Base-by-base conservation (phyloP, 2,329 filamentous ascomycete genomes). In the Aspergillus novoparasiticus region DNA sequence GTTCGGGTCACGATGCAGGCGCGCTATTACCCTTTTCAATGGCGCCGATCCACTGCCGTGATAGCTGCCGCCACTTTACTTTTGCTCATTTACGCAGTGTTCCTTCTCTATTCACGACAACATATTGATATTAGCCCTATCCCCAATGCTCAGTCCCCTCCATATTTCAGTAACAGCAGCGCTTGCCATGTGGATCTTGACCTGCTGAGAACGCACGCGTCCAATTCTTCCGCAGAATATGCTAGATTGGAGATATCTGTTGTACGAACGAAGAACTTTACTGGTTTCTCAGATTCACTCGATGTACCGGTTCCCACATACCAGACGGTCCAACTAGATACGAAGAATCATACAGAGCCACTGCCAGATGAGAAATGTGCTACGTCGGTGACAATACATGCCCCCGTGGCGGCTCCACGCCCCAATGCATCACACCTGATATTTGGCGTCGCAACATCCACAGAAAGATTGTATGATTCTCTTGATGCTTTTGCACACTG, bases 401-500 rank as follows among this genome's bases (percentile, higher is more conserved):
- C 61, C 3, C 70, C 69, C 8, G 23, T 57, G 11, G 60, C 41
- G 23, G 45, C 36, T 32, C 26, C 66, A 14, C 65, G 55, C 3
- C 66, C 66, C 23, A 83, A 84, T 65, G 72, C 77, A 0, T 72
- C 73, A 8, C 79, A 85, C 55, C 75, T 86, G 45, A 69, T 84
- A 48, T 86, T 87, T 63, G 85, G 84, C 59, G 79, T 87, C 1
- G 82, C 84, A 0, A 85, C 84, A 19, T 80, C 77, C 14, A 78
- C 81, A 36, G 75, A 79, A 16, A 80, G 84, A 30, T 73, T 87
- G n/a, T 66, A 78, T 34, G 75, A 78, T 6, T 83, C 83, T 1
- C 74, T 85, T 32, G 71, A 76, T 1, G 75, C 80, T 28, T 83
- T 86, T 56, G 73, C 81, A n/a, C 83, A 84, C 62, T 87, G 84